Percentiles rank a stretch among this genome's conserved stretches.
Evolutionary conservation across 2,329 filamentous ascomycete genomes (phyloP).

Genomic region (Fusarium sp.): DNA sequence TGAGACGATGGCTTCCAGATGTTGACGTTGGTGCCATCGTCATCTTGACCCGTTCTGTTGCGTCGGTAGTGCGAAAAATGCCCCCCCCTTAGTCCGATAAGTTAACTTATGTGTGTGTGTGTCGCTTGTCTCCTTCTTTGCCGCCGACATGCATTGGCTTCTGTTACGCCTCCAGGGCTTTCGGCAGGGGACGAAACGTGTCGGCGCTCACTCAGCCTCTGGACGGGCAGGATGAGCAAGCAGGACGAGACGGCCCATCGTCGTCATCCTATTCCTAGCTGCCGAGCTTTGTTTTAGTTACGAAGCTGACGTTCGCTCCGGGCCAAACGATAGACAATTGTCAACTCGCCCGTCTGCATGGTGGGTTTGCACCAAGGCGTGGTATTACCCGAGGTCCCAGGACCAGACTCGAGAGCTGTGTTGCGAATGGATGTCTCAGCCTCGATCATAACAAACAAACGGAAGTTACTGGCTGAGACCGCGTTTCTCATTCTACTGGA

Average conservation of each 20-base stretch:
- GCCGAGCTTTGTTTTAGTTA: background rate
- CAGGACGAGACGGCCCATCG: constrained; percentile 18
- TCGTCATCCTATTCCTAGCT: background rate
- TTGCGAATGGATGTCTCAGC: constrained; percentile 35
- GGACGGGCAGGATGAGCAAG: constrained; percentile 7
- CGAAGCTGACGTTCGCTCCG: constrained; percentile 20
- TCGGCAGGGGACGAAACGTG: constrained; percentile 32
- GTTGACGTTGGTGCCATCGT: constrained; percentile 19
- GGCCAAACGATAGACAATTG: constrained; percentile 30
- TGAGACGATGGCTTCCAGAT: constrained; percentile 22
- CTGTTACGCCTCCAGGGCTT: constrained; percentile 11
- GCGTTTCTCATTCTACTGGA: constrained; percentile 24
- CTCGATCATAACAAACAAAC: constrained; percentile 41
- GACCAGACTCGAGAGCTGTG: constrained; percentile 5
- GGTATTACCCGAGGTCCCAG: constrained; percentile 22
- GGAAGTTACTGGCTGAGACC: constrained; percentile 24
- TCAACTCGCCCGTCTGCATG: constrained; percentile 30
- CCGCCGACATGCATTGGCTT: constrained; percentile 30
- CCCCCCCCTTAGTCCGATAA: constrained; percentile 28
- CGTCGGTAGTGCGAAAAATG: constrained; percentile 18
- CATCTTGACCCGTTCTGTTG: constrained; percentile 30
- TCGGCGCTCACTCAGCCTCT: constrained; percentile 23
- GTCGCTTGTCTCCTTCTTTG: constrained; percentile 33
- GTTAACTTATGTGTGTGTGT: constrained; percentile 22
- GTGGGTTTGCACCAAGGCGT: constrained; percentile 26